Base-by-base conservation (phyloP, 2,329 filamentous ascomycete species). In the Hortaea sp. region DNA sequence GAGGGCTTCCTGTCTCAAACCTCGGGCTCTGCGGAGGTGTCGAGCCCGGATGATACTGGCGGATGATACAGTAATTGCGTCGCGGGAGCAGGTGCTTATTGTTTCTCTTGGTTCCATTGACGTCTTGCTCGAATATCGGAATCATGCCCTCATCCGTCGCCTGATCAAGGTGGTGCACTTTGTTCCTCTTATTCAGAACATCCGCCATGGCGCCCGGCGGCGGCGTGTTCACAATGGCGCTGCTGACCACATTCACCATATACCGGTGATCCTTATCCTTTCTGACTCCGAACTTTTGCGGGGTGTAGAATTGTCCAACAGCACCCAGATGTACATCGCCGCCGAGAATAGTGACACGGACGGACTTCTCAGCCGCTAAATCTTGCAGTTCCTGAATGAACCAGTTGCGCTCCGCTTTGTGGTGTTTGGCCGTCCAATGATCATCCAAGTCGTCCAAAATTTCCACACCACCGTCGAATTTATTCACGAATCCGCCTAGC, bases 71-170 rank as follows among this genome's bases (percentile, higher is more conserved):
- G 86, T 90, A 98, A 63, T 98, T 98, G 30, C 92, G 79, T 49
- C 92, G 84, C 13, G 89, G 89, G 7, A 97, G 73, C 1, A 98
- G 72, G 49, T 83, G 81, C 59, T 88, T 94, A 65, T 98, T 98
- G 66, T 95, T 97, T 51, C 92, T 79, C 13, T 81, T 75, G 64
- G 88, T 94, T 37, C 87, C 86, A 58, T 95, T 88, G 1, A 95
- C 87, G 53, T 94, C 92, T 47, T 88, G 81, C 1, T 76, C 79
- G 64, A 98, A 98, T 50, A 98, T 81, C 0, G 90, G 88, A 39
- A 97, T 92, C 86, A 98, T 94, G 65, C 87, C 81, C 66, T 98
- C 92, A 47, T 97, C 87, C 0, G 92, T 98, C 46, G 89, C 73
- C 0, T 67, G 63, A 57, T 82, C 78, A 42, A 83, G 66, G 57